Evolutionary conservation across 202 grass and related monocot species (phyloP).

Genomic region (Musa balbisiana): DNA sequence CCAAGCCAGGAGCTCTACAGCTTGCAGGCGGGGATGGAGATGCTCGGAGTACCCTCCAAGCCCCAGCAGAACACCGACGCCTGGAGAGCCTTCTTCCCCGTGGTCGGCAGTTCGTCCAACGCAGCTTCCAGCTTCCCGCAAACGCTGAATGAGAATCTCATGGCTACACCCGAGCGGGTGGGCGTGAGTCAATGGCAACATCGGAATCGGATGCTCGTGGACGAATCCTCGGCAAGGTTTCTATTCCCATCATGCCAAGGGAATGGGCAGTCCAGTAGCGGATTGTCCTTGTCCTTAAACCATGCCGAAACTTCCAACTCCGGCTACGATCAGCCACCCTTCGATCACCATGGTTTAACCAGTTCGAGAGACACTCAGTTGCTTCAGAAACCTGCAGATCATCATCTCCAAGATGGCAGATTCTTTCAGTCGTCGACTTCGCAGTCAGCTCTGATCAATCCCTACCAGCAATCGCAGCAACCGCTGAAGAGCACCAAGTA

Average conservation of each 20-base stretch:
- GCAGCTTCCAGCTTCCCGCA: not conserved
- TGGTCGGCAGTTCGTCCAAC: conserved; percentile 13
- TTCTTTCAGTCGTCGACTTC: conserved; percentile 24
- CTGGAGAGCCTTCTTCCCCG: conserved; percentile 28
- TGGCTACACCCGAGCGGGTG: conserved; percentile 23
- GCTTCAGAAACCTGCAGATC: not conserved
- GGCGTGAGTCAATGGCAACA: not conserved
- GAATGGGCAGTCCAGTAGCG: conserved; percentile 28
- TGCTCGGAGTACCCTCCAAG: conserved; percentile 45
- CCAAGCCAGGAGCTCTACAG: conserved; percentile 50
- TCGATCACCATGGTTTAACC: not conserved
- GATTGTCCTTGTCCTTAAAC: conserved; percentile 61
- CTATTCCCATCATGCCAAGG: conserved; percentile 1
- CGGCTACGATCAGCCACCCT: conserved; percentile 15
- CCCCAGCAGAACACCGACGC: conserved; percentile 6
- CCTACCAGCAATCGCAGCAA: conserved; percentile 15
- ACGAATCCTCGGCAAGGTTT: conserved; percentile 8
- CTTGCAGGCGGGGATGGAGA: conserved; percentile 55
- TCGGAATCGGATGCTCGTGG: conserved; percentile 10
- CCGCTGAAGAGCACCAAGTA: conserved; percentile 56
- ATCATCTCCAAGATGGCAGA: conserved; percentile 25
- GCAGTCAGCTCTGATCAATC: conserved; percentile 18
- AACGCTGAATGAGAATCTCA: conserved; percentile 5
- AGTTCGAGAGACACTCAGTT: not conserved
- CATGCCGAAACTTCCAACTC: conserved; percentile 20